A percentile compares a stretch with the other conserved stretches of the same genome.
These are phyloP conservation scores for Otatea glauca DNA, from an alignment of 176 grass and related monocot species.

Conservation along the genomic window DNA sequence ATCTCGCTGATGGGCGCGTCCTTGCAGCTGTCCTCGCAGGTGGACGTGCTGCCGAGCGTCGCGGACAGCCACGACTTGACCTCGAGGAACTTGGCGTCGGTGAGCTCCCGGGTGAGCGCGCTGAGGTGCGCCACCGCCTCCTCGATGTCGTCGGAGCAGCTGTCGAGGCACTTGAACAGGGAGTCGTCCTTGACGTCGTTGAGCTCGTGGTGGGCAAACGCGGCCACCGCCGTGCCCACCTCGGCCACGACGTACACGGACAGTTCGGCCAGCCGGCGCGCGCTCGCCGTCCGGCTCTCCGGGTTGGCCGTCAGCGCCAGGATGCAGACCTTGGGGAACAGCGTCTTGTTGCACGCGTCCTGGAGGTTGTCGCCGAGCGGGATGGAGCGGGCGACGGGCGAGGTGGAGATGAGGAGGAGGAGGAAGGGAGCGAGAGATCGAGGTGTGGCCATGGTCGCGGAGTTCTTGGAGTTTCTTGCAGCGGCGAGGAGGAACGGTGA, in stretches of 20 bases:
- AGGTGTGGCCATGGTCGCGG: slow-evolving; percentile 25
- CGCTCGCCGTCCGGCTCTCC: slow-evolving; percentile 31
- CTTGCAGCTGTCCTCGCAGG: slow-evolving; percentile 53
- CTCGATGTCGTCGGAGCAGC: slow-evolving; percentile 57
- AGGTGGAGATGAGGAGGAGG: slow-evolving; percentile 6
- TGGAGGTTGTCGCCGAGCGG: slow-evolving; percentile 19
- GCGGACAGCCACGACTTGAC: slow-evolving; percentile 45
- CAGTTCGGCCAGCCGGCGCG: slow-evolving; percentile 52
- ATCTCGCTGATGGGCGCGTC: slow-evolving; percentile 43
- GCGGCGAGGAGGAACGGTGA: not conserved
- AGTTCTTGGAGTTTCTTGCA: not conserved
- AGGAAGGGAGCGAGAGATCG: not conserved
- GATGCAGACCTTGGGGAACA: slow-evolving; percentile 52
- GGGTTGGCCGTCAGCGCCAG: slow-evolving; percentile 39
- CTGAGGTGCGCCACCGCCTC: slow-evolving; percentile 61
- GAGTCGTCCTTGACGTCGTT: not conserved
- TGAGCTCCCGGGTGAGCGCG: slow-evolving; percentile 50
- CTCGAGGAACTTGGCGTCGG: slow-evolving; percentile 54
- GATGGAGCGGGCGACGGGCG: not conserved
- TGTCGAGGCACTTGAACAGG: slow-evolving; percentile 46
- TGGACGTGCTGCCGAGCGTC: slow-evolving; percentile 36
- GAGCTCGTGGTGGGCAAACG: slow-evolving; percentile 48
- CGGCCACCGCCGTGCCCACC: slow-evolving; percentile 44
- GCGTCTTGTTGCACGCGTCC: slow-evolving; percentile 53
- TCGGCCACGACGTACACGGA: slow-evolving; percentile 43